Conservation (phyloP, 2,329 filamentous ascomycete genomes). For the Thelonectria olida region DNA sequence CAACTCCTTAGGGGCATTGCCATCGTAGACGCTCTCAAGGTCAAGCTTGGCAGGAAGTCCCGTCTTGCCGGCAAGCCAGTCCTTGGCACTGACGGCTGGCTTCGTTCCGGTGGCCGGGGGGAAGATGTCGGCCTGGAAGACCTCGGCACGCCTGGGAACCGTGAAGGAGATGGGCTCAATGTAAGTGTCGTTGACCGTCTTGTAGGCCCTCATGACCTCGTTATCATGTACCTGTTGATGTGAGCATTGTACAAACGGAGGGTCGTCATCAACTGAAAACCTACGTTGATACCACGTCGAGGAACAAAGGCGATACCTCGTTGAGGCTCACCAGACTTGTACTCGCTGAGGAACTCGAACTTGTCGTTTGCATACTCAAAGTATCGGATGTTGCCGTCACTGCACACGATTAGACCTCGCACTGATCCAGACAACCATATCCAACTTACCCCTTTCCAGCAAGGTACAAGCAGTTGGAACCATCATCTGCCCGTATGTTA, state of each 20-base stretch:
- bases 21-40: constrained; percentile 90
- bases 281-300: constrained; percentile 90
- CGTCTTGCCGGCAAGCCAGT: constrained; percentile 90
- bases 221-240: constrained; percentile 82
- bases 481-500: constrained; percentile 72
- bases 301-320: constrained; percentile 94
- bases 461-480: constrained; percentile 93
- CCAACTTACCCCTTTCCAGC: constrained; percentile 93
- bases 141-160: constrained; percentile 90
- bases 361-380: constrained; percentile 99
- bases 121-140: constrained; percentile 97
- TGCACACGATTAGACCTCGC: constrained; percentile 47
- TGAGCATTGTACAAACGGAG: constrained; percentile 27
- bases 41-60: constrained; percentile 91
- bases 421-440: not conserved
- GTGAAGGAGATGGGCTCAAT: constrained; percentile 98
- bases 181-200: constrained; percentile 93
- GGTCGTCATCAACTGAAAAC: constrained; percentile 39
- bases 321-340: constrained; percentile 96
- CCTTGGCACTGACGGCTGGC: constrained; percentile 79
- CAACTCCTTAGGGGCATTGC: constrained; percentile 81
- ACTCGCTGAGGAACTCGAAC: constrained; percentile 95
- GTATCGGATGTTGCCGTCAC: constrained; percentile 98
- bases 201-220: constrained; percentile 94
- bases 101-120: constrained; percentile 84